Evolutionary conservation across 2,329 filamentous ascomycete genomes (phyloP).

Genomic region (Trichothecium sympodiale): DNA sequence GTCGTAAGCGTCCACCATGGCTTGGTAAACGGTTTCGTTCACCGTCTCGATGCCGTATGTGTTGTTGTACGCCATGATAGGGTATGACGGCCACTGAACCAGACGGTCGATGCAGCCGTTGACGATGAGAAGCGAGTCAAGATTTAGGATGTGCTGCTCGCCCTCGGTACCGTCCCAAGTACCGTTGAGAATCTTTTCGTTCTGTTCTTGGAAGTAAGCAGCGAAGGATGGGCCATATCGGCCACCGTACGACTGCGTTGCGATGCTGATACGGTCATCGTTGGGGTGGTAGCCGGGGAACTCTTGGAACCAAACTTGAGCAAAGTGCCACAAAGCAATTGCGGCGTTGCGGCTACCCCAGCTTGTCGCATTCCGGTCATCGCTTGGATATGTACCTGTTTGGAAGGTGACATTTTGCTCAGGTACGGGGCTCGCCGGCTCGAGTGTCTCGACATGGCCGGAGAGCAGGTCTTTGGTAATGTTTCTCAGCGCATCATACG

Average conservation of each 20-base stretch:
- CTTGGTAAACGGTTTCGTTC: slow-evolving; percentile 17
- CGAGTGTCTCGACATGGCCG: slow-evolving; percentile 5
- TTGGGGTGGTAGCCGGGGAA: slow-evolving; percentile 43
- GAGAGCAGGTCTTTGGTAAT: slow-evolving; percentile 9
- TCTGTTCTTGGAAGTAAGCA: slow-evolving; percentile 44
- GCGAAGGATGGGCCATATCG: slow-evolving; percentile 47
- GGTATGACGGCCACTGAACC: slow-evolving; percentile 20
- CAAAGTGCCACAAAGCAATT: slow-evolving; percentile 37
- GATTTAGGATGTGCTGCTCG: slow-evolving; percentile 26
- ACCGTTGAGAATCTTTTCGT: slow-evolving; percentile 35
- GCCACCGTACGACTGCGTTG: slow-evolving; percentile 37
- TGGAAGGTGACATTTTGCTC: slow-evolving; percentile 13
- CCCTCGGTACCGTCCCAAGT: slow-evolving; percentile 17
- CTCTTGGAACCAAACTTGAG: slow-evolving; percentile 50
- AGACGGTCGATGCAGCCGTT: slow-evolving; percentile 43
- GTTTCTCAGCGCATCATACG: slow-evolving; percentile 47
- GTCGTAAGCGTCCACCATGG: slow-evolving; percentile 14
- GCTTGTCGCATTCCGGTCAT: slow-evolving; percentile 15
- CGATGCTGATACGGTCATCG: slow-evolving; percentile 33
- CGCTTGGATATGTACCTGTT: slow-evolving; percentile 13
- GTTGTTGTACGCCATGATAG: slow-evolving; percentile 20
- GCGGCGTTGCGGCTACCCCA: slow-evolving; percentile 17
- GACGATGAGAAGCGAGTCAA: slow-evolving; percentile 44
- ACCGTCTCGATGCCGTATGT: slow-evolving; percentile 18
- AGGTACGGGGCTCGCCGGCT: slow-evolving; percentile 5